phyloP scores from a whole-genome alignment of 1,284 basidiomycete species.

The Cutaneotrichosporon arboriforme region DNA sequence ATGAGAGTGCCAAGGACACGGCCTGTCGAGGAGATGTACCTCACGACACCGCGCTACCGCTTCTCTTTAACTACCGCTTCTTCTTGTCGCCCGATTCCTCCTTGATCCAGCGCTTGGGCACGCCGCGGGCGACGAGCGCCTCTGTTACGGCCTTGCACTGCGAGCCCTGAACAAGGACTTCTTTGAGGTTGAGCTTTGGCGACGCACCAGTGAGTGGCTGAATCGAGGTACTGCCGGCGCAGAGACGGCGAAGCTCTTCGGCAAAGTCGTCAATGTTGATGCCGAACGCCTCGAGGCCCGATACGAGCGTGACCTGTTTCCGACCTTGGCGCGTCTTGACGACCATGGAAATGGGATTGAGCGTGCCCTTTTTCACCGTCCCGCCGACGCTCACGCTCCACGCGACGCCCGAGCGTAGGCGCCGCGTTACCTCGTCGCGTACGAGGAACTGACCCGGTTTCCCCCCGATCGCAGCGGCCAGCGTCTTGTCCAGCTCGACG shows the following conservation, averaged over 20 bases:
- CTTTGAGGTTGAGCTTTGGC: slow-evolving; percentile 49
- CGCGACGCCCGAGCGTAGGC: slow-evolving; percentile 27
- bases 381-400: slow-evolving; percentile 40
- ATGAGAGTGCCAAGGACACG: too few species aligned
- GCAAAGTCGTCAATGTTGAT: slow-evolving; percentile 66
- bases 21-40: too few species aligned
- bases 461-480: slow-evolving; percentile 51
- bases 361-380: slow-evolving; percentile 57
- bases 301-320: slow-evolving; percentile 68
- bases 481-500: slow-evolving; percentile 60
- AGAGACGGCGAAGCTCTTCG: slow-evolving; percentile 67
- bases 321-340: slow-evolving; percentile 69
- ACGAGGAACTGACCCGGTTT: slow-evolving; percentile 56
- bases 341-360: slow-evolving; percentile 63
- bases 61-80: background rate
- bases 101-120: slow-evolving; percentile 74
- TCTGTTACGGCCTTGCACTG: slow-evolving; percentile 64
- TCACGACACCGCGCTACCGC: too few species aligned
- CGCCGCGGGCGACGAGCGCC: slow-evolving; percentile 61
- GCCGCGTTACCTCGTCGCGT: slow-evolving; percentile 61
- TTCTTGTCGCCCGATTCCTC: slow-evolving; percentile 37
- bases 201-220: slow-evolving; percentile 43
- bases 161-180: slow-evolving; percentile 76
- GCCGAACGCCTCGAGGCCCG: slow-evolving; percentile 69
- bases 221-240: slow-evolving; percentile 67